Evolutionary conservation across 441 rosid species (phyloP).

Genomic region (Flueggea neowawraea): DNA sequence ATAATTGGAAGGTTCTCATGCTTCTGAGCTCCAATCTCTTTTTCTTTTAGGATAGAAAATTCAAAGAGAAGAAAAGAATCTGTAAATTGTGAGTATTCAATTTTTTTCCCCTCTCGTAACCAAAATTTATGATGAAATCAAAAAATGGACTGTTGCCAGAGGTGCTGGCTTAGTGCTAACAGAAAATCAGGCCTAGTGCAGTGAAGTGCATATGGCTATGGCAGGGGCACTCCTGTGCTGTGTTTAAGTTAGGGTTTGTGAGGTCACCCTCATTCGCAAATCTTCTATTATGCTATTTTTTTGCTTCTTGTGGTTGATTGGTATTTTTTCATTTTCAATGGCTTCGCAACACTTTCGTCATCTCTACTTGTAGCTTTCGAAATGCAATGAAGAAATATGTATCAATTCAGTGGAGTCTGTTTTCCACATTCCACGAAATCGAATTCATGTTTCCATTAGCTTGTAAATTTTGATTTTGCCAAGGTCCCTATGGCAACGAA

Average conservation of each 20-base stretch:
- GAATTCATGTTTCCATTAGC: too few relatives aligned
- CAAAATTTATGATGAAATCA: constrained; percentile 17
- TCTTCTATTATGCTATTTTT: not conserved
- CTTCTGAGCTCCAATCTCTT: constrained; percentile 14
- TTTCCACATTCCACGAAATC: too few relatives aligned
- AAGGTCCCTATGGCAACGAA: too few relatives aligned
- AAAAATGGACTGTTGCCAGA: constrained; percentile 13
- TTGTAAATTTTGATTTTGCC: too few relatives aligned
- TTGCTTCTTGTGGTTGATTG: not conserved
- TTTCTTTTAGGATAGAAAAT: constrained; percentile 34
- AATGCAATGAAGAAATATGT: too few relatives aligned
- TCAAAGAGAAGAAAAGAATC: constrained; percentile 34
- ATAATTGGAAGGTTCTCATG: constrained; percentile 21
- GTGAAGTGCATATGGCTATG: constrained; percentile 4
- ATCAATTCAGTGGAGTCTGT: too few relatives aligned
- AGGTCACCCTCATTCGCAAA: not conserved
- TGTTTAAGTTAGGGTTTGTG: constrained; percentile 3
- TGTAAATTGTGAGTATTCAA: constrained; percentile 47
- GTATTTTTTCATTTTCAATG: not conserved
- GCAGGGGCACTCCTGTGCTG: constrained; percentile 1
- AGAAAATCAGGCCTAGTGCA: constrained; percentile 15
- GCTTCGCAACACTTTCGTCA: not conserved
- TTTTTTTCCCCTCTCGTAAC: constrained; percentile 17
- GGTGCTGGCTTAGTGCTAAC: constrained; percentile 17
- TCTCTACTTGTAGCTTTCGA: too few relatives aligned